Conservation (phyloP, 179 eudicot genomes). For the Patellifolia procumbens region DNA sequence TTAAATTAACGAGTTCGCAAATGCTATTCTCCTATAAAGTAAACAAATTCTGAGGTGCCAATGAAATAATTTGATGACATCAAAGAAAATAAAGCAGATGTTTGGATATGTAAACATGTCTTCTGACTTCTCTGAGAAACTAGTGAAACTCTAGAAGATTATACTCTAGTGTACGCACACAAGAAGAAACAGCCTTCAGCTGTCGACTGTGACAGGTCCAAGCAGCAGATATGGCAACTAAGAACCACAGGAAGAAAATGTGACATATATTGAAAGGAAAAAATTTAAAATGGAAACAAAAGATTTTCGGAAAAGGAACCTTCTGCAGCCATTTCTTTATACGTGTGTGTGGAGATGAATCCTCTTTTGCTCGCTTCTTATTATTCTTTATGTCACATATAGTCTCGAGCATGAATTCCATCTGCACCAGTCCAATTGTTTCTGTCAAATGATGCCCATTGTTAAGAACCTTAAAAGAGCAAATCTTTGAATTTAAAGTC, state of each 20-base stretch:
- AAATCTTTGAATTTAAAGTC: constrained; percentile 20
- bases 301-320: constrained; percentile 37
- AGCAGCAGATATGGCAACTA: neutral
- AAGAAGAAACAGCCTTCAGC: neutral
- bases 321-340: constrained; percentile 93
- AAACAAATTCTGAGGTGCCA: too few relatives aligned
- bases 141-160: neutral
- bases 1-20: too few relatives aligned
- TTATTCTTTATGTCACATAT: constrained; percentile 94
- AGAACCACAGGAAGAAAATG: neutral
- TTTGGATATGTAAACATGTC: neutral
- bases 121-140: neutral
- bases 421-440: constrained; percentile 42
- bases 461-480: neutral
- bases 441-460: constrained; percentile 1
- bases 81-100: too few relatives aligned
- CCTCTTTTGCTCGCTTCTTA: constrained; percentile 77
- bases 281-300: neutral
- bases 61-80: too few relatives aligned
- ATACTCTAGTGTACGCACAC: neutral
- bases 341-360: constrained; percentile 69
- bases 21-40: too few relatives aligned
- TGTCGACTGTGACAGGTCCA: neutral
- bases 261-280: neutral
- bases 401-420: constrained; percentile 96